Evolutionary conservation across 2,329 filamentous ascomycete species (phyloP), one percentile per base, ranked within the genome.

Genomic region (Thermoascus crustaceus): DNA sequence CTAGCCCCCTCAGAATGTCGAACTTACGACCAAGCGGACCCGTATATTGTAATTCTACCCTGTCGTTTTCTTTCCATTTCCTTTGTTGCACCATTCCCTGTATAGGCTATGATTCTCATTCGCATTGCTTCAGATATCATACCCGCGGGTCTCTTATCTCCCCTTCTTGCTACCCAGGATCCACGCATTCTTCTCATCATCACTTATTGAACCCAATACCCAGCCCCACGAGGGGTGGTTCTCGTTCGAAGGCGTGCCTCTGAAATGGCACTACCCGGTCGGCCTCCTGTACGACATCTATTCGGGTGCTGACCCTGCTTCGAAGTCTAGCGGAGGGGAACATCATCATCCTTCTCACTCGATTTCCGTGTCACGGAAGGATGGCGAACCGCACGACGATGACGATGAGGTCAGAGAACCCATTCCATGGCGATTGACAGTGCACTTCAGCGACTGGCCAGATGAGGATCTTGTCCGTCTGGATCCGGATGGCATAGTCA

Each of bases 241-340:
- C 44, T 77, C 75, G 1, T 80, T 78, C 50, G 76, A 85, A 53
- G 71, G 68, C 9, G 79, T 85, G 10, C 74, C 78, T 2, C 56
- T 85, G 44, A 83, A 82, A 63, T 82, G 78, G 78, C 80, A 85
- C 50, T 78, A 82, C 40, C 80, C 81, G 0, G 54, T 82, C 7
- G 81, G 81, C 1, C 62, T 85, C 7, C 66, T 85, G 4, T 82
- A 77, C 51, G 81, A 85, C 54, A 64, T 85, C 4, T 82, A 82
- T 48, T 73, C 75, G 2, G 76, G 75, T 11, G 68, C 67, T 14
- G 71, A 68, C 13, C 63, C 63, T 6, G 54, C 57, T 10, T 61
- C 60, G 4, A 58, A 51, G 30, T 38, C 48, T 5, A 38, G 38
- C 8, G 25, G 13, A n/a, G 31, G 33, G 6, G 37, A 44, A 4